Percentiles rank a stretch among this genome's conserved stretches.
phyloP scores from a whole-genome alignment of 2,329 filamentous ascomycete species.

The Hymenoscyphus albidus region DNA sequence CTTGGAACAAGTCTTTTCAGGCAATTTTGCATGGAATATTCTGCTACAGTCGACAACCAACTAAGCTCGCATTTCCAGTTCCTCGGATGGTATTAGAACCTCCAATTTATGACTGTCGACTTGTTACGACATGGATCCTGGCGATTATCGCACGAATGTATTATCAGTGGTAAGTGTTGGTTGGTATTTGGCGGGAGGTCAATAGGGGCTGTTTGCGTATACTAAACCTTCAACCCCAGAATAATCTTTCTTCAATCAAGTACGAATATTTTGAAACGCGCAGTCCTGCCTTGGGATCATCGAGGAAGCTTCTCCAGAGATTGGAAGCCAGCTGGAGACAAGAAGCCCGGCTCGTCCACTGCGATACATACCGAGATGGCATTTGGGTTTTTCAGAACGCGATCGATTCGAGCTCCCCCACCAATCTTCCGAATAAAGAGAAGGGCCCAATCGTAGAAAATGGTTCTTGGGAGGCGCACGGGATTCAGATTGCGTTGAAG shows the following conservation, averaged over 20 bases:
- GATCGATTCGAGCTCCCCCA: conserved; percentile 11
- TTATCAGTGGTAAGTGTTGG: conserved; percentile 32
- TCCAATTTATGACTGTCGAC: conserved; percentile 20
- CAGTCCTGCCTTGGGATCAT: conserved; percentile 14
- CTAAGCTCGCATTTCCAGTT: conserved; percentile 4
- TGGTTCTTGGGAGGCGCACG: conserved; percentile 22
- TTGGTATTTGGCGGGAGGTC: background rate
- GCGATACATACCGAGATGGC: conserved; percentile 29
- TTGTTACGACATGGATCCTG: conserved; percentile 34
- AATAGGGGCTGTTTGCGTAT: background rate
- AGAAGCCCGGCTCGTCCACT: conserved; percentile 30
- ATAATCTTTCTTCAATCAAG: conserved; percentile 33
- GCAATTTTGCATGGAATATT: background rate
- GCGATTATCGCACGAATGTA: conserved; percentile 36
- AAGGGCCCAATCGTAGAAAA: conserved; percentile 10
- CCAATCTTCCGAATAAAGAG: conserved; percentile 7
- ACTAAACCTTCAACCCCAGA: conserved; percentile 23
- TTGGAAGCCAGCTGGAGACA: conserved; percentile 31
- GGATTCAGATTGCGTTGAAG: conserved; percentile 22
- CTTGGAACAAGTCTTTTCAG: background rate
- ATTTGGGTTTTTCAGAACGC: conserved; percentile 31
- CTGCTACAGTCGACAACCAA: background rate
- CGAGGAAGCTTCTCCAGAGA: conserved; percentile 30
- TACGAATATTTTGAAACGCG: conserved; percentile 34
- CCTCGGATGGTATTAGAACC: conserved; percentile 8